Evolutionary conservation across 306 rosid genomes (phyloP), one percentile per base, ranked within the genome.

Genomic region (Cicer yamashitae): DNA sequence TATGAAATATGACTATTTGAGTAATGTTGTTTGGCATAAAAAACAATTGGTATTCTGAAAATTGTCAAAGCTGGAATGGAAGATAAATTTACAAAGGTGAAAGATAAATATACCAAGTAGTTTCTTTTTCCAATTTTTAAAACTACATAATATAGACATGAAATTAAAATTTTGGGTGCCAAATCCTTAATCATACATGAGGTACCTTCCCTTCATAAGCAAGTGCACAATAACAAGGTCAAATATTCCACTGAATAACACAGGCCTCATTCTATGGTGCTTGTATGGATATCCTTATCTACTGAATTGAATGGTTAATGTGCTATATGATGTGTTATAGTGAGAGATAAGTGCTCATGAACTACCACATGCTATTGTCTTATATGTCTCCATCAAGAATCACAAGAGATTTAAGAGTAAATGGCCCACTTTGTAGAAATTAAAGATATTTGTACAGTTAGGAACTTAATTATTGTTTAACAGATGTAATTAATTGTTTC

Each of bases 361-460:
- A 18, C 53, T 52, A 57, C 71, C 77, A 72, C 77, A 43, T 58
- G 69, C 50, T 53, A 14, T 67, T 77, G 66, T 53, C 67, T 45
- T 65, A 30, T 15, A 25, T 6, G 30, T 64, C 67, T 64, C 71
- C 1, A 48, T 70, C 71, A 22, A 18, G 60, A 39, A 10, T 15
- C 13, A 54, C 25, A 9, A 1, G 37, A 61, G 41, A 50, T 45
- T 79, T 61, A 38, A 18, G 41, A 71, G 46, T 51, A 43, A 67
- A 50, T 13, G 56, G 2, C 34, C 45, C 48, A 37, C 40, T 15
- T 50, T 50, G 7, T 22, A 30, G 44, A 56, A 12, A 20, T 56
- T 73, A 15, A 59, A 78, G 8, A 45, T 17, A 45, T 45, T 77
- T 43, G 48, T 43, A 63, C 17, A 37, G 15, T 63, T 17, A 47